These are phyloP conservation scores for Lobosporangium transversale DNA, from an alignment of 192 early-diverging fungal species.

Conservation along the genomic window DNA sequence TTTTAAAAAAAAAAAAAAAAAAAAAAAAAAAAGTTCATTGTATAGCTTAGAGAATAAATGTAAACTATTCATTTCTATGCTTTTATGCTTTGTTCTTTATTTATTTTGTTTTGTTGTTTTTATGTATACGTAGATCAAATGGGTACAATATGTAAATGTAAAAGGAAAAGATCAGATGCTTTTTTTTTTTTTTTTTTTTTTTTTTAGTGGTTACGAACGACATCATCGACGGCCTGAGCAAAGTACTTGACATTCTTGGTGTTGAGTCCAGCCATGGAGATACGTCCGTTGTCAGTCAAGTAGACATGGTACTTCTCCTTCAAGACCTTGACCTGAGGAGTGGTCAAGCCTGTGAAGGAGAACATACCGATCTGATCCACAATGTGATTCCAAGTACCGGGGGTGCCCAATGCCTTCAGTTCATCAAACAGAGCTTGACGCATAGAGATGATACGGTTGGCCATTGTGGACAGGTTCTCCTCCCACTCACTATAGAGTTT, in stretches of 20 bases:
- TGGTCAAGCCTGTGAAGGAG: conserved; percentile 89
- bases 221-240: conserved; percentile 90
- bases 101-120: background rate
- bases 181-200: too few species aligned
- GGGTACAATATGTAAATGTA: background rate
- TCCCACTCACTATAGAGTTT: conserved; percentile 88
- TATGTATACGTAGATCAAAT: background rate
- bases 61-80: background rate
- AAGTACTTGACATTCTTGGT: conserved; percentile 88
- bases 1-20: too few species aligned
- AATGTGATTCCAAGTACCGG: conserved; percentile 97
- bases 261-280: conserved; percentile 95
- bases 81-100: background rate
- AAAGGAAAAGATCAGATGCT: too few species aligned
- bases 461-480: conserved; percentile 81
- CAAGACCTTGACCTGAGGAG: conserved; percentile 80
- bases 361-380: conserved; percentile 99
- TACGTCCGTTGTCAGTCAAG: conserved; percentile 94
- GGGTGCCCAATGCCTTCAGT: conserved; percentile 80
- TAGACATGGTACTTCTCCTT: conserved; percentile 92
- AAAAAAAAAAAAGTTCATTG: too few species aligned
- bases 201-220: conserved; percentile 76
- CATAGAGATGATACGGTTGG: conserved; percentile 91
- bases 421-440: conserved; percentile 72
- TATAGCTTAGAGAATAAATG: background rate